Base-by-base conservation (phyloP, 202 grass and related monocot genomes). In the Eragrostis tef region DNA sequence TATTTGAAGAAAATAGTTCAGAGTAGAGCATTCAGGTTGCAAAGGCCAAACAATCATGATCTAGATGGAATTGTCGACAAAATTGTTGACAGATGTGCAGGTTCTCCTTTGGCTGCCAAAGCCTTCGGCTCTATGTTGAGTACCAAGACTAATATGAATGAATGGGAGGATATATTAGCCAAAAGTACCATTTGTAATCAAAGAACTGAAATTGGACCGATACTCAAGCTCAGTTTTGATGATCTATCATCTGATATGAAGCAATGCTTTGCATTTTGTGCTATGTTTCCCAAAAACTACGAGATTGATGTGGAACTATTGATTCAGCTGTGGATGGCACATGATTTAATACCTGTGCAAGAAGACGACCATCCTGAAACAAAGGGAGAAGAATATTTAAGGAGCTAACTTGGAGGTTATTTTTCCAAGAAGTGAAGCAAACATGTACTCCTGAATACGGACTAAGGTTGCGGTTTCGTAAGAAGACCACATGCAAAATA, bases 201-300 rank as follows among this genome's bases (percentile, higher is more conserved):
- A 6, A 54, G 29, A 1, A 29, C 60, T 31, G 16, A 1, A 0
- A 81, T 74, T 70, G 26, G 74, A 5, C 14, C n/a, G 7, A 46
- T 68, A 51, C 71, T 89, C 1, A 86, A 69, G 59, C 34, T 89
- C 44, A 89, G 83, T 2, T 86, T 69, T 4, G 70, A 86, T 13
- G 47, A 80, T 5, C 31, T 86, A 14, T 48, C 68, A 12, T 10
- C 49, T 36, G 31, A 74, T 41, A 45, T 81, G 44, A 89, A 81
- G 53, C 82, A 81, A 0, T 85, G 82, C 34, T 89, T 89, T 74
- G 73, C 78, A 7, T 86, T 89, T 17, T 89, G 87, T 86, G 70
- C 83, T 0, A 0, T 86, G 50, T 86, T 82, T 48, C 83, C 87
- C 0, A 89, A 89, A 63, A 78, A 82, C 53, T 45, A 82, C 24